A percentile compares a stretch with the other conserved stretches of the same genome.
phyloP scores from a whole-genome alignment of 371 early-diverging fungal species.

The Chytridium lagenaria region DNA sequence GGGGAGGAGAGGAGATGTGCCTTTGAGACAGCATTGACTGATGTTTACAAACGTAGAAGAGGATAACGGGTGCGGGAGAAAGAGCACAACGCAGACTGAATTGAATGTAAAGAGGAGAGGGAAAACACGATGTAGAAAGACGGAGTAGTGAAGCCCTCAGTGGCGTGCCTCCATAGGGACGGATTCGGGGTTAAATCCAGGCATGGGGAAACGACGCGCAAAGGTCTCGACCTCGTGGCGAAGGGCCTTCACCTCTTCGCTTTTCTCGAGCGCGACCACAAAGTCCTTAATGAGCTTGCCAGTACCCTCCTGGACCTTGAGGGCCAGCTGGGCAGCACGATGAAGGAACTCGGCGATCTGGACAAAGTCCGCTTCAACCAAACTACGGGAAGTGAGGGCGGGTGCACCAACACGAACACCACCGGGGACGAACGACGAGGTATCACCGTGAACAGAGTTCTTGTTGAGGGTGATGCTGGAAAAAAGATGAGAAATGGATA shows the following conservation, averaged over 20 bases:
- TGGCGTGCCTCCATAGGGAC: slow-evolving; percentile 47
- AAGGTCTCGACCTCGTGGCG: slow-evolving; percentile 90
- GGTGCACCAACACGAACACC: slow-evolving; percentile 92
- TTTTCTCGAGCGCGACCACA: slow-evolving; percentile 73
- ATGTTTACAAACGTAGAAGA: no score
- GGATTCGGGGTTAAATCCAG: slow-evolving; percentile 68
- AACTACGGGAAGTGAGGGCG: slow-evolving; percentile 96
- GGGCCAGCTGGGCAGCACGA: slow-evolving; percentile 91
- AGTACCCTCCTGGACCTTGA: slow-evolving; percentile 75
- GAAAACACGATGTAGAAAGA: background rate
- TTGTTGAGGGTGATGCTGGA: slow-evolving; percentile 97
- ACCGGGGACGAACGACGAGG: slow-evolving; percentile 93
- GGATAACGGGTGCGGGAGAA: no score
- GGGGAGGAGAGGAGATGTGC: background rate
- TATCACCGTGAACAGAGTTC: slow-evolving; percentile 98
- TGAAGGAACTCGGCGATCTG: slow-evolving; percentile 90
- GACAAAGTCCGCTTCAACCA: slow-evolving; percentile 87
- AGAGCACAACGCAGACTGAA: no score
- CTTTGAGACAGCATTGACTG: no score
- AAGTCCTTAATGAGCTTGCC: slow-evolving; percentile 97
- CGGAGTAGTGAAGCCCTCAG: slow-evolving; percentile 11
- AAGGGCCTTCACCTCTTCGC: slow-evolving; percentile 72
- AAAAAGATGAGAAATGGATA: slow-evolving; percentile 34
- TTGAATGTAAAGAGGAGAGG: background rate
- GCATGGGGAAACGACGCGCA: slow-evolving; percentile 91